phyloP scores from a whole-genome alignment of 805 yeast species.

The Lachancea lanzarotensis region DNA sequence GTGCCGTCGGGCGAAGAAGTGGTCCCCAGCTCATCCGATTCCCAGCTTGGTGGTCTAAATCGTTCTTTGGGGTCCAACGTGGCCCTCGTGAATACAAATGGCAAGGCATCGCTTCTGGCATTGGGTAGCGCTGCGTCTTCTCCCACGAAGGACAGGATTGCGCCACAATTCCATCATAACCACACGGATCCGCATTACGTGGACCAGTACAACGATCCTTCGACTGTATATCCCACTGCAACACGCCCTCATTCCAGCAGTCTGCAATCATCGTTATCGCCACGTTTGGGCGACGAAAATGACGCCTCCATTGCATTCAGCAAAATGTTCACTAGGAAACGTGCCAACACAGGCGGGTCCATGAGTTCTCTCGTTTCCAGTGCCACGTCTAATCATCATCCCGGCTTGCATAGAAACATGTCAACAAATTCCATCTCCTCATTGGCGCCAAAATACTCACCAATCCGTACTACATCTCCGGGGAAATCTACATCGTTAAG shows the following conservation, averaged over 20 bases:
- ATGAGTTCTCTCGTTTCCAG: constrained; percentile 23
- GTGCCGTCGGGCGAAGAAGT: constrained; percentile 14
- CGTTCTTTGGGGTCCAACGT: constrained; percentile 11
- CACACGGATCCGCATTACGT: constrained; percentile 9
- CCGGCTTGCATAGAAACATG: constrained; percentile 18
- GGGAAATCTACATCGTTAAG: constrained; percentile 28
- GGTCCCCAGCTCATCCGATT: constrained; percentile 21
- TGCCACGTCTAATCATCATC: constrained; percentile 9
- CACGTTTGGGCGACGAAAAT: constrained; percentile 22
- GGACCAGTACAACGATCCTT: constrained; percentile 8
- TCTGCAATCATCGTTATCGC: constrained; percentile 3
- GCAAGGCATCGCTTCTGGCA: constrained; percentile 7
- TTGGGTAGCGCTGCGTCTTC: neutral
- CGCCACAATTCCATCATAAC: neutral
- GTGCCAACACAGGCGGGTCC: constrained; percentile 29
- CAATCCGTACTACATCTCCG: constrained; percentile 27
- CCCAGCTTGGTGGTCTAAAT: constrained; percentile 3
- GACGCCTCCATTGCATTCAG: constrained; percentile 34
- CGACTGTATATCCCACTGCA: constrained; percentile 1
- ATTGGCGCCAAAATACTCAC: constrained; percentile 23
- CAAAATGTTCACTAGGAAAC: constrained; percentile 30
- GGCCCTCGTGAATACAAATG: constrained; percentile 9
- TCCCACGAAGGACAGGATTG: constrained; percentile 1
- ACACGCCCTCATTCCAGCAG: constrained; percentile 1
- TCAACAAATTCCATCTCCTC: constrained; percentile 22